Percentiles rank a stretch among this genome's conserved stretches.
Conservation (phyloP, 371 early-diverging fungal genomes). For the Mucor lusitanicus region DNA sequence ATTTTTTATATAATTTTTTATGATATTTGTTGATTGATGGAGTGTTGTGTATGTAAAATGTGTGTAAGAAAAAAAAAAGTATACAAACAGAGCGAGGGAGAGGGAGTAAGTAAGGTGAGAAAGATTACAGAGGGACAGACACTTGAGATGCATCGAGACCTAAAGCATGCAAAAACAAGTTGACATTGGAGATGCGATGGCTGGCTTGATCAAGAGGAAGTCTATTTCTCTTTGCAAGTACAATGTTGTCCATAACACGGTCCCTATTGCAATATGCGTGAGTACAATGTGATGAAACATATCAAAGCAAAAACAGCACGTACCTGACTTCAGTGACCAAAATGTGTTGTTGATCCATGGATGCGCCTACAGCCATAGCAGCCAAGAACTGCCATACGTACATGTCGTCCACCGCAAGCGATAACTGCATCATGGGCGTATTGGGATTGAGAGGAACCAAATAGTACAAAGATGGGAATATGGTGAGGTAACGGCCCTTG, state of each 20-base stretch:
- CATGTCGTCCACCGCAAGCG: slow-evolving; percentile 72
- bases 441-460: slow-evolving; percentile 52
- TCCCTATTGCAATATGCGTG: slow-evolving; percentile 48
- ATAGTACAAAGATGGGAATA: slow-evolving; percentile 70
- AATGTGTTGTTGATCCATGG: slow-evolving; percentile 90
- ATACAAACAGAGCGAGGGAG: not conserved
- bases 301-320: not conserved
- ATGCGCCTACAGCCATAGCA: slow-evolving; percentile 91
- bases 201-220: slow-evolving; percentile 63
- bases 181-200: slow-evolving; percentile 82
- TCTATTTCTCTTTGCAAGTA: slow-evolving; percentile 65
- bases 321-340: slow-evolving; percentile 88
- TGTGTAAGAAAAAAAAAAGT: not conserved
- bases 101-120: not conserved
- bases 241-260: slow-evolving; percentile 82
- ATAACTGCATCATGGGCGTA: slow-evolving; percentile 40
- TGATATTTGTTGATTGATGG: not conserved
- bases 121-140: slow-evolving; percentile 47
- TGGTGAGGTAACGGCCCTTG: slow-evolving; percentile 72
- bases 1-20: not conserved
- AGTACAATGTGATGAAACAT: not conserved
- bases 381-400: slow-evolving; percentile 99
- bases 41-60: slow-evolving; percentile 1
- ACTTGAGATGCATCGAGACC: slow-evolving; percentile 93
- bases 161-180: slow-evolving; percentile 92